Percentiles rank a stretch among this genome's conserved stretches.
Conservation (phyloP, 2,329 filamentous ascomycete genomes). For the Alternaria sp. region DNA sequence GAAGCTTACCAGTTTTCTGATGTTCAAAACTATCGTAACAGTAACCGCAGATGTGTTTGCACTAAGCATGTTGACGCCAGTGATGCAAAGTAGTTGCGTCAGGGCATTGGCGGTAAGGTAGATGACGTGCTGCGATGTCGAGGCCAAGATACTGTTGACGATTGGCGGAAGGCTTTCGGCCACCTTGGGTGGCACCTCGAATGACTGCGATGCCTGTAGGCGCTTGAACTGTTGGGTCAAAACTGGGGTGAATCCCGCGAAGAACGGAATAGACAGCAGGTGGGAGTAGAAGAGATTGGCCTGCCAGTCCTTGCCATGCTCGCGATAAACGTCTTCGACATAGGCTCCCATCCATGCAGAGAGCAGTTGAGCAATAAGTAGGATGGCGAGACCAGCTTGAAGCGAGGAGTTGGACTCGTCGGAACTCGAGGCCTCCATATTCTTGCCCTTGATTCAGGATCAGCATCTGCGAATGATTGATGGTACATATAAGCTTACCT, state of each 20-base stretch:
- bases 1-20: conserved; percentile 91
- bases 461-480: conserved; percentile 13
- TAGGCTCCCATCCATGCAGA: conserved; percentile 96
- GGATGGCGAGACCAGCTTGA: conserved; percentile 76
- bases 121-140: conserved; percentile 71
- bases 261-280: conserved; percentile 77
- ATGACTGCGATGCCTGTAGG: conserved; percentile 69
- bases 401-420: conserved; percentile 58
- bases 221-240: conserved; percentile 70
- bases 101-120: conserved; percentile 79
- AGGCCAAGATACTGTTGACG: conserved; percentile 41
- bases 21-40: conserved; percentile 94
- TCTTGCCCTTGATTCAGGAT: conserved; percentile 50
- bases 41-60: conserved; percentile 89
- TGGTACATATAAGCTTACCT: conserved; percentile 62
- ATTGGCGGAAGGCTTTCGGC: conserved; percentile 40
- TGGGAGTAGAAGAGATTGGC: conserved; percentile 96
- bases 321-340: conserved; percentile 86
- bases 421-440: conserved; percentile 53
- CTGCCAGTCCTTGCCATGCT: conserved; percentile 88
- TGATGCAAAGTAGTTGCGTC: conserved; percentile 94
- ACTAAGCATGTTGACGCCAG: conserved; percentile 92
- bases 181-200: conserved; percentile 53
- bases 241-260: conserved; percentile 73
- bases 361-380: conserved; percentile 87